Base-by-base conservation (phyloP, 179 eudicot genomes). In the Heliamphora pulchella region DNA sequence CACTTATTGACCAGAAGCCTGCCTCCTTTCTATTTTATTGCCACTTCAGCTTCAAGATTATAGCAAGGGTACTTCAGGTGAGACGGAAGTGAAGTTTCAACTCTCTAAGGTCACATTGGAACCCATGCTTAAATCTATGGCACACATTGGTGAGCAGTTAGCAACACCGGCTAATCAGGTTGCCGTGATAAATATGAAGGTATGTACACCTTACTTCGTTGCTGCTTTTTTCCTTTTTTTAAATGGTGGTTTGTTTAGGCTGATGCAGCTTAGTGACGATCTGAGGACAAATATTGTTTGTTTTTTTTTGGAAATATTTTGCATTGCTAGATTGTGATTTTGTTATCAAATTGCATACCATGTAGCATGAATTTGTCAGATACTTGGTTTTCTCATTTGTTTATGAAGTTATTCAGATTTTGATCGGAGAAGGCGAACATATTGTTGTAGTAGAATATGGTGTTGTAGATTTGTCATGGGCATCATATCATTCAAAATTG, bases 121-220 rank as follows among this genome's bases (percentile, higher is more conserved):
- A 72, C 93, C 96, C 71, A 90, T 90, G 92, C 78, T 90, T 76
- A 91, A 83, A 85, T 91, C 96, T 63, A 91, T 91, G 96, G 88
- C 92, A 48, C 79, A 87, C 84, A 90, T 91, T 83, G 87, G 85
- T 78, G 93, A 91, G 77, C 93, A 91, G 89, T 82, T 90, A 66
- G 82, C 91, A 3, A 39, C 86, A 58, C 90, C 89, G 39, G 91
- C 87, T 53, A 91, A 91, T 81, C 89, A 87, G 85, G 89, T 91
- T 67, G 97, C 97, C 80, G 89, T 91, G 68, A 89, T 92, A 84
- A 92, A 88, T 83, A 74, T 92, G 80, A 92, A 92, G 97, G 94
- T 92, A 66, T 85, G 81, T 51, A 18, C 48, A 3, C 22, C 44
- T 3, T 17, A 14, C 31, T 69, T 69, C 13, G 9, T 31, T 31